Evolutionary conservation across 768 basidiomycete genomes (phyloP).

Genomic region (Cystobasidium tubakii): DNA sequence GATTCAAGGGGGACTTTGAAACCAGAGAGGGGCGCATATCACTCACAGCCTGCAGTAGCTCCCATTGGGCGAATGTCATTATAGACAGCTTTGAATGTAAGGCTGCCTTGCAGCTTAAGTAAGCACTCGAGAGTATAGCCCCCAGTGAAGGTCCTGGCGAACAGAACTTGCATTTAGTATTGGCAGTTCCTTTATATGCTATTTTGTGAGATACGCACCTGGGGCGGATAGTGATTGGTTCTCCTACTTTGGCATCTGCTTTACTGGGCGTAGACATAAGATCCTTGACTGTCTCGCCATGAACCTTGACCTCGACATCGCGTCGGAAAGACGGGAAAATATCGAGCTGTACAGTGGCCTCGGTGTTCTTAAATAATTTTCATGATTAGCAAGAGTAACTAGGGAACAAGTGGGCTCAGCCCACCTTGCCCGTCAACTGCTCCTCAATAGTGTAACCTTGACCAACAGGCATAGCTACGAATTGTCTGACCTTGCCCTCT

Average conservation of each 20-base stretch:
- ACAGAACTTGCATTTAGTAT: background rate
- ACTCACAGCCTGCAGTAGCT: background rate
- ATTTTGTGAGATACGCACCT: background rate
- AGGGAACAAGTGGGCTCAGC: background rate
- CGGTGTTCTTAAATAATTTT: background rate
- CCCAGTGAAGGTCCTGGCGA: background rate
- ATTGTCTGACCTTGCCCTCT: background rate
- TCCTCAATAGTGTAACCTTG: conserved; percentile 22
- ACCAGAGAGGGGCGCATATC: background rate
- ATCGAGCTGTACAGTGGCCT: conserved; percentile 7
- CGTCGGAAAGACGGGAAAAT: background rate
- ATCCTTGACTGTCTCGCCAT: background rate
- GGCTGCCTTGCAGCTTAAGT: background rate
- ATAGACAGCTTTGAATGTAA: background rate
- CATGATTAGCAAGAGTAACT: too few relatives aligned
- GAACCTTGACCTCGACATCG: conserved; percentile 1
- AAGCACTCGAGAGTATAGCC: background rate
- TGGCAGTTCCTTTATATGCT: too few relatives aligned
- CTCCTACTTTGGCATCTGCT: background rate
- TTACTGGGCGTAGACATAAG: background rate
- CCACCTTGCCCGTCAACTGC: conserved; percentile 24
- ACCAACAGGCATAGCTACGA: conserved; percentile 8
- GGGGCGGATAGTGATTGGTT: background rate
- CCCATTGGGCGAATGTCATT: too few relatives aligned
- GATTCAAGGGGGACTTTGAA: background rate